Conservation (phyloP, 2,329 filamentous ascomycete species). For the Niveomyces coronatus region DNA sequence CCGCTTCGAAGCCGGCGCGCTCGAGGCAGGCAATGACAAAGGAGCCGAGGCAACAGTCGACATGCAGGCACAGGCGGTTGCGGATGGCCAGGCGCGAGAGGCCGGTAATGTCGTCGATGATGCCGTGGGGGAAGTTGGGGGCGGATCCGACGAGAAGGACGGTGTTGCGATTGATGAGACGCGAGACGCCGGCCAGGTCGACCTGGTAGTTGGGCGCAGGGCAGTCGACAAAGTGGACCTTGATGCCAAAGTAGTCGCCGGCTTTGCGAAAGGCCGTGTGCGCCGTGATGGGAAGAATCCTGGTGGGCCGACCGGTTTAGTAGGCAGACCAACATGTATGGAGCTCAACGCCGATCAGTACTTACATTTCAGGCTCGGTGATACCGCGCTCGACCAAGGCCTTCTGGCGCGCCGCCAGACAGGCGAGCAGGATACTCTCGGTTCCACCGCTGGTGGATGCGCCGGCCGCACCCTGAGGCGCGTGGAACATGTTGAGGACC, state of each 20-base stretch:
- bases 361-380: conserved; percentile 88
- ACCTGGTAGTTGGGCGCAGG: conserved; percentile 81
- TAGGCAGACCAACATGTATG: too few relatives aligned
- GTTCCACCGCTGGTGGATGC: conserved; percentile 89
- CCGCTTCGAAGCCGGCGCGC: conserved; percentile 83
- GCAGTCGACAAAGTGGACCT: conserved; percentile 78
- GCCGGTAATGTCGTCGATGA: conserved; percentile 86
- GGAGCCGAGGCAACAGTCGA: conserved; percentile 94
- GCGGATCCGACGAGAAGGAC: conserved; percentile 87
- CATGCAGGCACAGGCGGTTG: conserved; percentile 78
- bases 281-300: conserved; percentile 87
- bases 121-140: conserved; percentile 96
- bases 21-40: conserved; percentile 90
- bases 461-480: conserved; percentile 73
- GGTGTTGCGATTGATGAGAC: conserved; percentile 90
- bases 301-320: conserved; percentile 21
- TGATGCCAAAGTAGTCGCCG: conserved; percentile 92
- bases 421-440: conserved; percentile 95
- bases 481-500: conserved; percentile 84
- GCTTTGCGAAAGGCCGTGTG: conserved; percentile 97
- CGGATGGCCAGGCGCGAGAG: conserved; percentile 75
- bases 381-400: conserved; percentile 76
- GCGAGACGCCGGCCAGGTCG: conserved; percentile 63
- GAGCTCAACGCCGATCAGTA: too few relatives aligned
- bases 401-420: conserved; percentile 81